Percentiles rank a stretch among this genome's conserved stretches.
Evolutionary conservation across 2,329 filamentous ascomycete species (phyloP).

Genomic region (Cordyceps cateniannulata): DNA sequence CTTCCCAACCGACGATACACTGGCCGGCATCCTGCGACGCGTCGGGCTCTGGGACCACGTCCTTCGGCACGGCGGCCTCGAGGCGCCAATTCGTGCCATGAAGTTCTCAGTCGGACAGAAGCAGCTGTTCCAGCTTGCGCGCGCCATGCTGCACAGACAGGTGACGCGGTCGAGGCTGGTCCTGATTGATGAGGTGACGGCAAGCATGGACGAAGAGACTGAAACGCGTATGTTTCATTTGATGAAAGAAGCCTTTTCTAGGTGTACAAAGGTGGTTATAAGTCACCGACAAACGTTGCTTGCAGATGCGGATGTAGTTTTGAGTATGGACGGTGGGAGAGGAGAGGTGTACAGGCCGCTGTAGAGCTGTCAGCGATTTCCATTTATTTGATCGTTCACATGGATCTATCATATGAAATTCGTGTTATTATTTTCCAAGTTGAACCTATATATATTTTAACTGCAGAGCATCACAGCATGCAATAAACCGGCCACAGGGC

Average conservation of each 20-base stretch:
- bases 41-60: slow-evolving; percentile 3
- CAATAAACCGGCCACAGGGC: no score
- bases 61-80: background rate
- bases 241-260: background rate
- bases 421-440: no score
- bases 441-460: no score
- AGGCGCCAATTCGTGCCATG: background rate
- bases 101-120: background rate
- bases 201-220: background rate
- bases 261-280: background rate
- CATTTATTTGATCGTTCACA: background rate
- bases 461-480: no score
- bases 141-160: slow-evolving; percentile 1
- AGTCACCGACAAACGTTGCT: background rate
- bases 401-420: no score
- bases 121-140: slow-evolving; percentile 5
- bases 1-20: background rate
- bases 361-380: background rate
- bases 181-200: background rate
- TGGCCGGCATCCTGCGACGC: background rate
- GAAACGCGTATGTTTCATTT: background rate
- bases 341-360: background rate
- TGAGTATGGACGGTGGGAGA: background rate
- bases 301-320: background rate
- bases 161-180: background rate